Evolutionary conservation across 1,139 yeast species (phyloP).

Genomic region (Zygosaccharomyces pseudobailii): DNA sequence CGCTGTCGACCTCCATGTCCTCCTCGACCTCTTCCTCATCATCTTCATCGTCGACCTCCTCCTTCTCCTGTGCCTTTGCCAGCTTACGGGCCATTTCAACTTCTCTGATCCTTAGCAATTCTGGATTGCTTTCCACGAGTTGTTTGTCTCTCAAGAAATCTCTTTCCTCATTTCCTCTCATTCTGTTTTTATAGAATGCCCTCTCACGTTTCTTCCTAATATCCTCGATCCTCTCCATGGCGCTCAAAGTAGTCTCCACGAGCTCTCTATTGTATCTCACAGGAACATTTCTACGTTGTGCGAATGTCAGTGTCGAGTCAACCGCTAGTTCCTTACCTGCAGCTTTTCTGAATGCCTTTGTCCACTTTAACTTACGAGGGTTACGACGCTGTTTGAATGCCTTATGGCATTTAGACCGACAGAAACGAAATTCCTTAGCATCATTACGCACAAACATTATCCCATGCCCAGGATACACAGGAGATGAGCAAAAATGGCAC

Average conservation of each 20-base stretch:
- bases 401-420: slow-evolving; percentile 97
- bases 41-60: slow-evolving; percentile 44
- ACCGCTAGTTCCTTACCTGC: slow-evolving; percentile 99
- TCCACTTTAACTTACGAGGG: slow-evolving; percentile 98
- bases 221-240: slow-evolving; percentile 94
- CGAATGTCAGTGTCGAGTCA: slow-evolving; percentile 92
- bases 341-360: slow-evolving; percentile 97
- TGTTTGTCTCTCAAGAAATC: slow-evolving; percentile 82
- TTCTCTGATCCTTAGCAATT: slow-evolving; percentile 83
- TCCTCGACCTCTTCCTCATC: slow-evolving; percentile 43
- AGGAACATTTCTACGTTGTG: slow-evolving; percentile 96
- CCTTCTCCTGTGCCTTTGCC: slow-evolving; percentile 63
- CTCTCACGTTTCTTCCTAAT: slow-evolving; percentile 95
- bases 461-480: slow-evolving; percentile 96
- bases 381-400: slow-evolving; percentile 97
- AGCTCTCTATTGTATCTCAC: slow-evolving; percentile 96
- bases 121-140: slow-evolving; percentile 84
- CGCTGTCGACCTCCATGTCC: slow-evolving; percentile 42
- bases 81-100: slow-evolving; percentile 82
- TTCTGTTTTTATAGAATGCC: slow-evolving; percentile 98
- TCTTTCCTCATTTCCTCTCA: slow-evolving; percentile 93
- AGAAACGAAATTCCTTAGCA: slow-evolving; percentile 94
- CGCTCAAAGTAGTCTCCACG: slow-evolving; percentile 88
- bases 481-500: slow-evolving; percentile 97
- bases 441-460: slow-evolving; percentile 97